phyloP scores from a whole-genome alignment of 306 rosid species.

The Cucurbita argyrosperma region DNA sequence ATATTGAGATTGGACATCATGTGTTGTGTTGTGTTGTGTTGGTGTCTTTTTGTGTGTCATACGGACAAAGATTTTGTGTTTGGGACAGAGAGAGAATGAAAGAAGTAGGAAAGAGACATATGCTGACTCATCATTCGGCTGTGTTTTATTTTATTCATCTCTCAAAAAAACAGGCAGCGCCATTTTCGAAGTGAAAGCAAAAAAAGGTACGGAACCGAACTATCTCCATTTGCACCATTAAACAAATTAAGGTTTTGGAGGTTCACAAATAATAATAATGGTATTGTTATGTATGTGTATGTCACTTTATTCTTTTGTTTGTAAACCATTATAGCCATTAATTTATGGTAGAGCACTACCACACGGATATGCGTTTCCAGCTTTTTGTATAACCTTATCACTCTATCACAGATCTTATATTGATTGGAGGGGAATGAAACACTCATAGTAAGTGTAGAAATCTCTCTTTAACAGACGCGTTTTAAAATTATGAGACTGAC shows the following conservation, averaged over 20 bases:
- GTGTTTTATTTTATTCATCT: conserved; percentile 16
- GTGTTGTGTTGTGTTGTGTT: conserved; percentile 18
- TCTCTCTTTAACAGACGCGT: no score
- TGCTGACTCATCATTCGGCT: conserved; percentile 9
- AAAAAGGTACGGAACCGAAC: not conserved
- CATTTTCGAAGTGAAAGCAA: not conserved
- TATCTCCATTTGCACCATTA: not conserved
- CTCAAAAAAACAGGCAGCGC: not conserved
- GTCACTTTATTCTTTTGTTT: not conserved
- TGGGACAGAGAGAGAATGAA: conserved; percentile 8
- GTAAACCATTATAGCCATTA: not conserved
- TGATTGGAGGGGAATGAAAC: no score
- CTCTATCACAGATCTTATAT: not conserved
- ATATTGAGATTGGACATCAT: conserved; percentile 20
- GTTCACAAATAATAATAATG: no score
- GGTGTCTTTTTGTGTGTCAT: conserved; percentile 24
- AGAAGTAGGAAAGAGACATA: not conserved
- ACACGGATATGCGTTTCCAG: not conserved
- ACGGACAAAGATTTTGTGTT: conserved; percentile 14
- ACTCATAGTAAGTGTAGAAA: no score
- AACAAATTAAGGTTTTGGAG: not conserved
- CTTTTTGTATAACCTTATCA: not conserved
- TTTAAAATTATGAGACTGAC: no score
- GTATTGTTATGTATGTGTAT: not conserved
- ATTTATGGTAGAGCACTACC: not conserved